Percentiles rank a stretch among this genome's conserved stretches.
Conservation (phyloP, 768 basidiomycete genomes). For the Lepiota brunneoincarnata region DNA sequence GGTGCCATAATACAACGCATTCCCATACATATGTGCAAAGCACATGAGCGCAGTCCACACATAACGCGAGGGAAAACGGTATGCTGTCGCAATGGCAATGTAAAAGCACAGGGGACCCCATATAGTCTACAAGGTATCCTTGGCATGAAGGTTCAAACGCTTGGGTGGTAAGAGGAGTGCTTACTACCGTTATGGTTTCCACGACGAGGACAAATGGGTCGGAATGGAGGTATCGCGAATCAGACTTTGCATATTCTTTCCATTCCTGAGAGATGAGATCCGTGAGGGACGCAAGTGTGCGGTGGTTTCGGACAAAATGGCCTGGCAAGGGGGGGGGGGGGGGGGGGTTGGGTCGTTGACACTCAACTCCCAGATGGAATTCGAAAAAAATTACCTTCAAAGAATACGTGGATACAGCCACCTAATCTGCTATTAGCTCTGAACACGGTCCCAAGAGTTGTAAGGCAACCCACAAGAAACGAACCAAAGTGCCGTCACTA, state of each 20-base stretch:
- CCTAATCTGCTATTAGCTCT: not conserved
- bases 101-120: slow-evolving; percentile 15
- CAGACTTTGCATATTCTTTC: slow-evolving; percentile 15
- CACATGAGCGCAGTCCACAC: slow-evolving; percentile 10
- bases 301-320: slow-evolving; percentile 12
- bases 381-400: slow-evolving; percentile 7
- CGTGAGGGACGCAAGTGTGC: slow-evolving; percentile 3
- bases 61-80: slow-evolving; percentile 11
- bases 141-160: not conserved
- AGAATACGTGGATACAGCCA: slow-evolving; percentile 14
- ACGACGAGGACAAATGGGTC: slow-evolving; percentile 10
- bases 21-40: slow-evolving; percentile 14
- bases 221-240: slow-evolving; percentile 14
- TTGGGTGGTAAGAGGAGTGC: not conserved
- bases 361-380: no score
- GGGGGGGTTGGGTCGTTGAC: not conserved
- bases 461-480: not conserved
- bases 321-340: no score
- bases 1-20: slow-evolving; percentile 12
- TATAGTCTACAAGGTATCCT: not conserved
- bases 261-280: slow-evolving; percentile 14
- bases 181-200: slow-evolving; percentile 11
- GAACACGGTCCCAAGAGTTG: no score
- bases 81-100: slow-evolving; percentile 7
- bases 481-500: slow-evolving; percentile 14